Conservation (phyloP, 345 rosid genomes). For the Eucalyptus globulus region DNA sequence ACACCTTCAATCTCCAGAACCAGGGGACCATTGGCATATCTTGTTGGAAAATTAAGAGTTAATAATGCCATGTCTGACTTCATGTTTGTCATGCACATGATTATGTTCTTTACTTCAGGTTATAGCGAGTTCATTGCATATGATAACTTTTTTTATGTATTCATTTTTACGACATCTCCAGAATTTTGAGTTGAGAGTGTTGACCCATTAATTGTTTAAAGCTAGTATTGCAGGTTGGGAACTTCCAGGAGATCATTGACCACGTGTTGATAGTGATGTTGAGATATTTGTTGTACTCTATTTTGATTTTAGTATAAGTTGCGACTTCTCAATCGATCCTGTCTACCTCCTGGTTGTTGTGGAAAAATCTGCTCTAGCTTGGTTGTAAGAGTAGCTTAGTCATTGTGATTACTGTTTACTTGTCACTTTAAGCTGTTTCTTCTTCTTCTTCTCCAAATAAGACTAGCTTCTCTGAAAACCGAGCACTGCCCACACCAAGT, state of each 20-base stretch:
- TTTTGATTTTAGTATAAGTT: neutral
- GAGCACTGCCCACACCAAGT: slow-evolving; percentile 33
- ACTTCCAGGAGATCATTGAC: neutral
- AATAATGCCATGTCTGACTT: slow-evolving; percentile 94
- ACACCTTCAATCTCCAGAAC: slow-evolving; percentile 80
- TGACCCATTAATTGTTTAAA: neutral
- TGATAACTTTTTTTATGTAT: neutral
- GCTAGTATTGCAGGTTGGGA: neutral
- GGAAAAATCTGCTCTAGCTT: neutral
- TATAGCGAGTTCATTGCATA: neutral
- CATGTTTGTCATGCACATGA: slow-evolving; percentile 89
- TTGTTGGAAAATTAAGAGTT: slow-evolving; percentile 75
- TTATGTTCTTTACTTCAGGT: slow-evolving; percentile 86
- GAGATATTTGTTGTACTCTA: neutral
- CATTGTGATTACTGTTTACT: neutral
- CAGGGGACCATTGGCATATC: slow-evolving; percentile 94
- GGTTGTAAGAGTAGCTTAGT: neutral
- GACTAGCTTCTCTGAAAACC: slow-evolving; percentile 22
- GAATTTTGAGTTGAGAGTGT: neutral
- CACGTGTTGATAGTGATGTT: neutral
- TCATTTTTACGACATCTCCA: neutral
- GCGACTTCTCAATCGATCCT: neutral
- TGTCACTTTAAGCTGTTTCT: neutral
- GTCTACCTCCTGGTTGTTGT: neutral
- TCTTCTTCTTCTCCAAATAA: slow-evolving; percentile 28